Percentiles rank a stretch among this genome's conserved stretches.
Conservation (phyloP, 2,329 filamentous ascomycete species). For the Tolypocladium tropicale region DNA sequence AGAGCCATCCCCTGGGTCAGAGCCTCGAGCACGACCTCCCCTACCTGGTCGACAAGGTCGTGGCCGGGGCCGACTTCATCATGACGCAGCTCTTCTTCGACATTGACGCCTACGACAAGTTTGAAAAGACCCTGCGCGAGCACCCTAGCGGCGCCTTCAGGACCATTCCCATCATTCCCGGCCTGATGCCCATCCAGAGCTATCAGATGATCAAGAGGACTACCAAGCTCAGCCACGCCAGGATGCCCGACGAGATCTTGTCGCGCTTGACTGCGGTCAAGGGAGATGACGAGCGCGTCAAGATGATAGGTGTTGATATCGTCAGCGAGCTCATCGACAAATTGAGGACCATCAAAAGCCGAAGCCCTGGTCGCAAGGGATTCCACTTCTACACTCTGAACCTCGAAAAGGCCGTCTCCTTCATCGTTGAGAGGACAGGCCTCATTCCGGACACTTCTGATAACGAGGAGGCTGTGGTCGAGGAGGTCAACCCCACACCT, state of each 20-base stretch:
- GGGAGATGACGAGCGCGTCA: constrained; percentile 72
- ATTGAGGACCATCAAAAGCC: constrained; percentile 55
- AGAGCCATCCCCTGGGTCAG: constrained; percentile 65
- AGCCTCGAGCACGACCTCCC: constrained; percentile 72
- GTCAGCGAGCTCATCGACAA: constrained; percentile 73
- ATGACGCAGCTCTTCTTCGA: constrained; percentile 99
- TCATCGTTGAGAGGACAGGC: constrained; percentile 77
- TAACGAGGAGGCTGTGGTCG: constrained; percentile 40
- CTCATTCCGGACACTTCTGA: constrained; percentile 60
- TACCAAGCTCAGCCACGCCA: constrained; percentile 87
- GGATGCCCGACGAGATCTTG: constrained; percentile 62
- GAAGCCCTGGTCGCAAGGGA: constrained; percentile 54
- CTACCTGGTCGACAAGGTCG: constrained; percentile 80
- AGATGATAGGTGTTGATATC: constrained; percentile 71
- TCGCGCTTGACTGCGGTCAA: constrained; percentile 61
- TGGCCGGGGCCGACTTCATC: constrained; percentile 91
- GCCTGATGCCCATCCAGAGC: constrained; percentile 94
- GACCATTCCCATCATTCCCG: constrained; percentile 81
- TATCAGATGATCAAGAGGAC: constrained; percentile 93
- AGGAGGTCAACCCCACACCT: constrained; percentile 24
- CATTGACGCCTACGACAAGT: constrained; percentile 67
- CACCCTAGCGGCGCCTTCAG: constrained; percentile 82
- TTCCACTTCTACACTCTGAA: constrained; percentile 99
- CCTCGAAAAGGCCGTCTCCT: constrained; percentile 88
- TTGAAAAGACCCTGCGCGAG: constrained; percentile 65